These are phyloP conservation scores for Daldinia caldariorum DNA, from an alignment of 495 filamentous ascomycete species.

Conservation along the genomic window DNA sequence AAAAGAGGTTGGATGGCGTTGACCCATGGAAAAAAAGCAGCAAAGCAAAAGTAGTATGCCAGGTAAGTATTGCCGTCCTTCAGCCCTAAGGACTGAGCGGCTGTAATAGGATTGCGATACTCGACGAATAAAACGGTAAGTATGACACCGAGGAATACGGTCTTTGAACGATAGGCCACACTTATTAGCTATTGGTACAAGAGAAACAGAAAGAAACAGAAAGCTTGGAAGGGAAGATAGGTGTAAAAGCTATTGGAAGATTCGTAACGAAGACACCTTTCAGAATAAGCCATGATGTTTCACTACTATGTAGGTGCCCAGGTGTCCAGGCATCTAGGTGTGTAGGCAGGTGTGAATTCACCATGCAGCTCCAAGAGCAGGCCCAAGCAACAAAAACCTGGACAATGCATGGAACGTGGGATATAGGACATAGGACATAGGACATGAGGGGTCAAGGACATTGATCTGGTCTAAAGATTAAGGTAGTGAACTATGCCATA, in stretches of 20 bases:
- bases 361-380: neutral
- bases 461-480: neutral
- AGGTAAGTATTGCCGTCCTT: neutral
- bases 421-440: too few species aligned
- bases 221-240: too few species aligned
- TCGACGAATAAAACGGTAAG: neutral
- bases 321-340: too few species aligned
- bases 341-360: neutral
- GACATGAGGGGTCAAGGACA: neutral
- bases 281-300: too few species aligned
- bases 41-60: conserved; percentile 12
- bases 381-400: neutral
- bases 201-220: too few species aligned
- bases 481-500: too few species aligned
- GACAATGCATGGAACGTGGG: neutral
- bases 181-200: neutral
- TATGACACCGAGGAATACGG: neutral
- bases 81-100: conserved; percentile 12
- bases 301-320: too few species aligned
- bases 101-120: conserved; percentile 9
- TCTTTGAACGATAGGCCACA: conserved; percentile 17
- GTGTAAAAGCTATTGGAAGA: too few species aligned
- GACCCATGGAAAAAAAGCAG: conserved; percentile 21
- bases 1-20: conserved; percentile 3
- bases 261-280: neutral